Conservation (phyloP, 495 filamentous ascomycete genomes). For the Talaromyces stipitatus region DNA sequence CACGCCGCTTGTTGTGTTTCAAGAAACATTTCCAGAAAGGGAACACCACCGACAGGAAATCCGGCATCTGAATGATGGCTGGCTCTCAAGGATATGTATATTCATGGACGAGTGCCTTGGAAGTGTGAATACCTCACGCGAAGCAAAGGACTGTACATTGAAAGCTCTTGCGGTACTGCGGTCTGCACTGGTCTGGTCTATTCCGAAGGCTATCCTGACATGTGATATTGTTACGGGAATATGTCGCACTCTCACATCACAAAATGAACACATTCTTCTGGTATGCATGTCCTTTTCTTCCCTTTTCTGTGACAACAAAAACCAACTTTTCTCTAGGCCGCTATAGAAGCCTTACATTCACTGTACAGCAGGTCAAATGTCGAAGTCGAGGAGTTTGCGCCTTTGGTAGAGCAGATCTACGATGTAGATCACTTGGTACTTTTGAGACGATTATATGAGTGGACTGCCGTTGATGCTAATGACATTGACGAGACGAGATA, state of each 20-base stretch:
- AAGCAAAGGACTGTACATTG: conserved; percentile 53
- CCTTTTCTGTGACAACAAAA: conserved; percentile 10
- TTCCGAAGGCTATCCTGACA: conserved; percentile 68
- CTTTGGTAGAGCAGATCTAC: conserved; percentile 73
- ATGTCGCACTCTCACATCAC: conserved; percentile 64
- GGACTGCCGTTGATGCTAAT: conserved; percentile 69
- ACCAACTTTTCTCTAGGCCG: conserved; percentile 47
- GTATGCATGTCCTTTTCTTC: conserved; percentile 31
- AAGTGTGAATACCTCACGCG: conserved; percentile 53
- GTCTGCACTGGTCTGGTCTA: conserved; percentile 73
- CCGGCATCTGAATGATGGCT: conserved; percentile 74
- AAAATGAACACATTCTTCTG: conserved; percentile 67
- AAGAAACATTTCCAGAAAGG: conserved; percentile 63
- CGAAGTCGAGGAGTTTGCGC: conserved; percentile 69
- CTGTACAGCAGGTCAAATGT: conserved; percentile 70
- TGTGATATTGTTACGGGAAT: conserved; percentile 63
- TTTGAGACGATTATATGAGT: conserved; percentile 70
- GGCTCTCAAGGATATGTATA: conserved; percentile 69
- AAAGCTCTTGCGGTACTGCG: conserved; percentile 69
- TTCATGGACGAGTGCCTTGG: conserved; percentile 68
- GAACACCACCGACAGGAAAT: conserved; percentile 50
- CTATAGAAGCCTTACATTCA: conserved; percentile 74
- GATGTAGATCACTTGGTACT: conserved; percentile 59
- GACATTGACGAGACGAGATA: conserved; percentile 89
- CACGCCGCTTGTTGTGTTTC: conserved; percentile 66